phyloP scores from a whole-genome alignment of 2,329 filamentous ascomycete species.

The Penicillium sp. region DNA sequence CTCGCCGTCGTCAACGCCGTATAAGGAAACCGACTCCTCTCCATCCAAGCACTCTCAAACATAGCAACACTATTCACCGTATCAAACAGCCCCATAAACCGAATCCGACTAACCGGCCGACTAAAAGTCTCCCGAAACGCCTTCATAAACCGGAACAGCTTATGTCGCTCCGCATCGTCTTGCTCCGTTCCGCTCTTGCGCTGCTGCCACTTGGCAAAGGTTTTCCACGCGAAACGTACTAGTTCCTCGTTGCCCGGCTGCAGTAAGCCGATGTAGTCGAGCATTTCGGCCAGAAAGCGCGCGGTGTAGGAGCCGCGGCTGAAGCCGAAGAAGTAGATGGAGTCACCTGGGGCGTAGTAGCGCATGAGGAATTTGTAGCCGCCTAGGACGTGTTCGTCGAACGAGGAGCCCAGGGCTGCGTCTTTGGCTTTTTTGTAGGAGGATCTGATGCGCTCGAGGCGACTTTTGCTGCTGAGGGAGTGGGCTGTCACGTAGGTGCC shows the following conservation, averaged over 20 bases:
- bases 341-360: conserved; percentile 61
- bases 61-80: conserved; percentile 77
- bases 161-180: conserved; percentile 27
- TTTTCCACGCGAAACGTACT: conserved; percentile 76
- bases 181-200: conserved; percentile 25
- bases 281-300: conserved; percentile 77
- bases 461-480: conserved; percentile 32
- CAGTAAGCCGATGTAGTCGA: conserved; percentile 76
- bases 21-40: conserved; percentile 70
- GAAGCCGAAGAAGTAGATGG: conserved; percentile 73
- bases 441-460: conserved; percentile 56
- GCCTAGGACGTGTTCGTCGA: conserved; percentile 78
- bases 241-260: conserved; percentile 82
- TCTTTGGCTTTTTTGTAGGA: conserved; percentile 52
- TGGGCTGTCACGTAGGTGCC: conserved; percentile 43
- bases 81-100: conserved; percentile 76
- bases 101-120: conserved; percentile 69
- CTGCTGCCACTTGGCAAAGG: conserved; percentile 43
- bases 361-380: conserved; percentile 79
- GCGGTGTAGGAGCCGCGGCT: conserved; percentile 71
- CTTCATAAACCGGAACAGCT: conserved; percentile 73
- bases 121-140: conserved; percentile 81
- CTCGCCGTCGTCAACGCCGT: conserved; percentile 55
- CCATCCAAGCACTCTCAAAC: conserved; percentile 72
- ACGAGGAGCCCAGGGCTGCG: conserved; percentile 74